Evolutionary conservation across 179 eudicot species (phyloP), one percentile per base, ranked within the genome.

Genomic region (Drosera spatulata): DNA sequence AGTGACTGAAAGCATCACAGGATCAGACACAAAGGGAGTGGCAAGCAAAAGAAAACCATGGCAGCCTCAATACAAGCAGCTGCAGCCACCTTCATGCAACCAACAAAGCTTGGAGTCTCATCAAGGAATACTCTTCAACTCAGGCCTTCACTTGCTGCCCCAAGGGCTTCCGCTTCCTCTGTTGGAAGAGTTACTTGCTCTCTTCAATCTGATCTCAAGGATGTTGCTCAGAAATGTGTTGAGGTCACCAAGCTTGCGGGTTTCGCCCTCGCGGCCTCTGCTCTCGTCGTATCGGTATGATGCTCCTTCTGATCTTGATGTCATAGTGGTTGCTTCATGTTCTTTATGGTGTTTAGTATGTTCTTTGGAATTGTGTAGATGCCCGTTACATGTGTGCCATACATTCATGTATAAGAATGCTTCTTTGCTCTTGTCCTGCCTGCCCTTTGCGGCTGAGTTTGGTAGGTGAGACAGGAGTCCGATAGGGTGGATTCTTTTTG

Each of bases 201-300:
- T 44, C 81, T 89, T 10, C 89, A 91, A 43, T 57, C 95, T 73
- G 84, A 90, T 72, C 66, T 89, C 58, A 93, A 89, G 82, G 88
- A 85, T 58, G 78, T 94, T 70, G 82, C 96, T 66, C 82, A 74
- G 48, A 87, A 80, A 66, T 94, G 77, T 73, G 80, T 75, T 43
- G 97, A 90, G 64, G 96, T 84, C 59, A 88, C 99, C 77, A 94
- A 86, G 77, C 74, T 90, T 66, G 96, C 97, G 55, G 99, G 91
- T 51, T 84, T 94, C 54, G 97, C 97, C 66, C 99, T 94, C 61
- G 97, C 99, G 68, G 79, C 99, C 58, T 94, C 99, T 10, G 99
- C 97, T 49, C 99, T 94, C 50, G 64, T 86, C 22, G 84, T 80
- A 73, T 86, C 99, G 78, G 99, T 94, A 86, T 50, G 73, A 12